Base-by-base conservation (phyloP, 164 flowering plant genomes). In the Sedum album region DNA sequence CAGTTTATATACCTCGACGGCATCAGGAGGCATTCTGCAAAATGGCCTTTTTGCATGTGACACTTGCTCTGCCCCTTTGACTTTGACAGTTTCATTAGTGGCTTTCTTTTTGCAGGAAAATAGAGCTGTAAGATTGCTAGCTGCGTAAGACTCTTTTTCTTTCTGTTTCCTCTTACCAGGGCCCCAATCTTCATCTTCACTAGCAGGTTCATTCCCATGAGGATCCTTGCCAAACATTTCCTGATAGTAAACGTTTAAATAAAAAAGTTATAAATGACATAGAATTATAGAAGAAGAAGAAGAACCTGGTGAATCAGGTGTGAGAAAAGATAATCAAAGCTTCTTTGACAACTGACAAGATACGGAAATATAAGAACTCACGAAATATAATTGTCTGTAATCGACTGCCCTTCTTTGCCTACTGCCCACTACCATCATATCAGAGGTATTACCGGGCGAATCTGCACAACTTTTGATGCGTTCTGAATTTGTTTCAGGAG, bases 121-220 rank as follows among this genome's bases (percentile, higher is more conserved):
- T 41, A 83, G 74, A 73, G 89, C 73, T 75, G 85, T 79, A 23
- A 82, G 82, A 49, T 81, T 81, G 70, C 80, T 82, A 8, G 80
- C 87, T 30, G 84, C 93, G 81, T 89, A 86, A 62, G 82, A 79
- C 74, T 84, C 95, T 75, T 88, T 89, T 63, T 73, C 81, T 76
- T 79, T 87, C 28, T 84, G 75, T 74, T 73, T 85, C 73, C 74
- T 83, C 77, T 80, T 82, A 38, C 76, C 39, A 68, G 98, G 98
- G 39, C 96, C 97, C 98, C 98, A 94, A 71, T 94, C 98, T 77
- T 94, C 98, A 80, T 94, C 98, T 75, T 91, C 97, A 77, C 92
- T 89, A 31, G 77, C 64, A 76, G 83, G 87, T 75, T 88, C 97
- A 71, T 70, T 69, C 44, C 76, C 78, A 39, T 69, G 62, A 63